Percentiles rank a stretch among this genome's conserved stretches.
These are phyloP conservation scores for Pyrenophora teres DNA, from an alignment of 2,329 filamentous ascomycete species.

Conservation along the genomic window DNA sequence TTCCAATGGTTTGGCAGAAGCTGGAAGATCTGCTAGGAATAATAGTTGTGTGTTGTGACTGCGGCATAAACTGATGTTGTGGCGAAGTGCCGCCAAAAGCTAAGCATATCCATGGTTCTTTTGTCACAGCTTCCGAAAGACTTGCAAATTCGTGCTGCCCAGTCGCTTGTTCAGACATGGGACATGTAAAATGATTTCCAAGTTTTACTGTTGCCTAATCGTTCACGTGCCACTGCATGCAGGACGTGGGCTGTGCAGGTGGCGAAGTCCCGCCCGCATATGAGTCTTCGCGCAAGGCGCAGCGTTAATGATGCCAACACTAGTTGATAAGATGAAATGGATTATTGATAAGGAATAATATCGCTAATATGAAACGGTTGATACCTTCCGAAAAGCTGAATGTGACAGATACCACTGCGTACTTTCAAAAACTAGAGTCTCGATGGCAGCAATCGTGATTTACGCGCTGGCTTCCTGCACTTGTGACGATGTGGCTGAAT, in stretches of 20 bases:
- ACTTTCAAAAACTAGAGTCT: too few species aligned
- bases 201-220: constrained; percentile 1
- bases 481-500: neutral
- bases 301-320: neutral
- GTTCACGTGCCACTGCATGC: neutral
- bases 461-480: constrained; percentile 1
- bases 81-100: neutral
- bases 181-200: neutral
- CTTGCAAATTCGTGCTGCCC: neutral
- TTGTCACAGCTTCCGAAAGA: neutral
- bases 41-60: constrained; percentile 1
- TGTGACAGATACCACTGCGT: too few species aligned
- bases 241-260: constrained; percentile 2
- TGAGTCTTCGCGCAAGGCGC: neutral
- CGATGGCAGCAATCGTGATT: too few species aligned
- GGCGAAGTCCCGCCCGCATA: neutral
- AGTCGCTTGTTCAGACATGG: constrained; percentile 6
- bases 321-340: too few species aligned
- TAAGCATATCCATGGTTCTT: constrained; percentile 6
- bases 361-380: too few species aligned
- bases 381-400: too few species aligned
- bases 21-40: neutral
- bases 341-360: too few species aligned
- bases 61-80: constrained; percentile 1
- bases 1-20: too few species aligned